Evolutionary conservation across 2,329 filamentous ascomycete genomes (phyloP).

Genomic region (Fusarium napiforme): DNA sequence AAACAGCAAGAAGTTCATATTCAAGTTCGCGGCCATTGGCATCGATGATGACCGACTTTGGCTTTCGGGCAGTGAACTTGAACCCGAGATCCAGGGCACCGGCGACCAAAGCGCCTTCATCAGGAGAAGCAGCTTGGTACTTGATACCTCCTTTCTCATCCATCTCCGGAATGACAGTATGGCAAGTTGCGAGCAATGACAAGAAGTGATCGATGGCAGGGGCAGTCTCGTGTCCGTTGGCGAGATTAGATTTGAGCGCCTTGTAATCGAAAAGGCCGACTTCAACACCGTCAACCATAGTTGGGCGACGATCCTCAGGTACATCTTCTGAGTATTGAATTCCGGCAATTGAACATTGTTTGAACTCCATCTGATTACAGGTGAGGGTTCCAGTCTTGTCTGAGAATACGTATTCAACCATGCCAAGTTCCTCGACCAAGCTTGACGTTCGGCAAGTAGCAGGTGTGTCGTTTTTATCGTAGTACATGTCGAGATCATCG

Average conservation of each 20-base stretch:
- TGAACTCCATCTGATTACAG: conserved; percentile 99
- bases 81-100: conserved; percentile 89
- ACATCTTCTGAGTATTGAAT: conserved; percentile 94
- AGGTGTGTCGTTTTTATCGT: conserved; percentile 93
- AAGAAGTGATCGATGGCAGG: conserved; percentile 81
- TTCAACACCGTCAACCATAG: conserved; percentile 79
- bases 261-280: conserved; percentile 88
- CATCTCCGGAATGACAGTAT: conserved; percentile 95
- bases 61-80: conserved; percentile 90
- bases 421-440: conserved; percentile 94
- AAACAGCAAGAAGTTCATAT: conserved; percentile 94
- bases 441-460: conserved; percentile 96
- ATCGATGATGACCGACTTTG: conserved; percentile 85
- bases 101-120: conserved; percentile 96
- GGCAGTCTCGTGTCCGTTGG: conserved; percentile 62
- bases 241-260: conserved; percentile 75
- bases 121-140: conserved; percentile 96
- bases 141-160: conserved; percentile 87
- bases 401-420: conserved; percentile 98
- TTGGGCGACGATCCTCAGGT: conserved; percentile 87
- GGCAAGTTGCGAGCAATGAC: conserved; percentile 86
- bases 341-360: conserved; percentile 91
- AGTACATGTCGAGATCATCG: conserved; percentile 97
- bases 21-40: conserved; percentile 78
- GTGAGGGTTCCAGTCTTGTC: conserved; percentile 98